Conservation (phyloP, 345 rosid genomes). For the Firmiana major region DNA sequence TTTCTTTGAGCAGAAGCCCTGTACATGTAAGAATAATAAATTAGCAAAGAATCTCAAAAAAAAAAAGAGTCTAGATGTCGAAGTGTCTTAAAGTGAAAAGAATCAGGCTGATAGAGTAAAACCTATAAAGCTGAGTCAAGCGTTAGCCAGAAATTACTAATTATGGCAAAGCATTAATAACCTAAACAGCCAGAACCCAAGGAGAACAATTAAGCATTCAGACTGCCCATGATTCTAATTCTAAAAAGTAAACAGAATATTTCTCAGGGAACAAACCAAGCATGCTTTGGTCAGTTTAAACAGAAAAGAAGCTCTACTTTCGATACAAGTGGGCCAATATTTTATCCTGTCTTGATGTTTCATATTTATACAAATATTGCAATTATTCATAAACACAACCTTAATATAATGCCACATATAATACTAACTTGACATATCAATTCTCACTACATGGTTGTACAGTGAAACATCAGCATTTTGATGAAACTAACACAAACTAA, state of each 20-base stretch:
- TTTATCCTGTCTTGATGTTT: not conserved
- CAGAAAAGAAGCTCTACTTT: not conserved
- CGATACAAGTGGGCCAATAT: not conserved
- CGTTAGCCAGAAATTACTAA: not conserved
- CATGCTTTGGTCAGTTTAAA: not conserved
- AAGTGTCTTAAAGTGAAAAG: not conserved
- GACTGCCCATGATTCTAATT: not conserved
- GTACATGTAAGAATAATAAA: slow-evolving; percentile 11
- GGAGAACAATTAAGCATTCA: not conserved
- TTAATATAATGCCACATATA: not conserved
- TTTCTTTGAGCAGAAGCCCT: slow-evolving; percentile 77
- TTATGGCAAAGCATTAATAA: not conserved
- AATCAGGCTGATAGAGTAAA: not conserved
- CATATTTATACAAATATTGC: not conserved
- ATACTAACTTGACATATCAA: not conserved
- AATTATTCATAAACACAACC: not conserved
- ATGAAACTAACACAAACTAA: not conserved
- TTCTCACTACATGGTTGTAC: not conserved
- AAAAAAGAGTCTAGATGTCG: not conserved
- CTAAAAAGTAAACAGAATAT: not conserved
- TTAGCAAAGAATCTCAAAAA: not conserved
- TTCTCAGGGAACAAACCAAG: not conserved
- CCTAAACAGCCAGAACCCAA: not conserved
- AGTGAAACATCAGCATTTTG: not conserved
- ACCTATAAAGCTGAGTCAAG: not conserved